Evolutionary conservation across 1,139 yeast genomes (phyloP).

Genomic region (Pichia cactophila): DNA sequence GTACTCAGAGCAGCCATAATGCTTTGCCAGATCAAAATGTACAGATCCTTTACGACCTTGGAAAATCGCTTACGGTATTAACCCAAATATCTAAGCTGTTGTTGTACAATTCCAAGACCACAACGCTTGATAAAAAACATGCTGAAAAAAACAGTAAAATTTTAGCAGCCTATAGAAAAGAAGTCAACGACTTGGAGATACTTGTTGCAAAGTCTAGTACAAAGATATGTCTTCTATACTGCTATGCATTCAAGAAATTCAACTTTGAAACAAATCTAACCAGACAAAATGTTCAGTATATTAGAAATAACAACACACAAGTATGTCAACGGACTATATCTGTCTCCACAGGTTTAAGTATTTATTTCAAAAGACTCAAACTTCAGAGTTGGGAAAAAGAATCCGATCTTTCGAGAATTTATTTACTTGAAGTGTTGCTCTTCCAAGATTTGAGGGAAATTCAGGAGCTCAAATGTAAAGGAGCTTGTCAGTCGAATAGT

Average conservation of each 20-base stretch:
- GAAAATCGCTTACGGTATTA: not conserved
- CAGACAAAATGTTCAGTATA: not conserved
- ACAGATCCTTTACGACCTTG: not conserved
- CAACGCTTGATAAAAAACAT: not conserved
- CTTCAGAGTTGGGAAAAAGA: not conserved
- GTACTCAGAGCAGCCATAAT: not conserved
- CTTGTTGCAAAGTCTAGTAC: not conserved
- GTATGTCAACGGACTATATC: not conserved
- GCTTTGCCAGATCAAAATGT: not conserved
- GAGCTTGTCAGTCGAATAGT: not conserved
- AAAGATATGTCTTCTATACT: not conserved
- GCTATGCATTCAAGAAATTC: not conserved
- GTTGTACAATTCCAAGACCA: not conserved
- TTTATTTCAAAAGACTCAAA: not conserved
- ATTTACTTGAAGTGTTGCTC: not conserved
- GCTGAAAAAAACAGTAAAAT: not conserved
- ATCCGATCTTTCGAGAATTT: not conserved
- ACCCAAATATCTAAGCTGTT: not conserved
- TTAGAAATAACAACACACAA: not conserved
- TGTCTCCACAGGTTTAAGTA: not conserved
- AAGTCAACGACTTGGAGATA: not conserved
- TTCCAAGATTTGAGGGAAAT: not conserved
- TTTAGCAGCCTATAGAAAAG: not conserved
- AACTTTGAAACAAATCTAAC: not conserved
- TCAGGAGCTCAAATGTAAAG: not conserved